These are phyloP conservation scores for Aspergillus proliferans DNA, from an alignment of 2,329 filamentous ascomycete genomes.

Conservation along the genomic window DNA sequence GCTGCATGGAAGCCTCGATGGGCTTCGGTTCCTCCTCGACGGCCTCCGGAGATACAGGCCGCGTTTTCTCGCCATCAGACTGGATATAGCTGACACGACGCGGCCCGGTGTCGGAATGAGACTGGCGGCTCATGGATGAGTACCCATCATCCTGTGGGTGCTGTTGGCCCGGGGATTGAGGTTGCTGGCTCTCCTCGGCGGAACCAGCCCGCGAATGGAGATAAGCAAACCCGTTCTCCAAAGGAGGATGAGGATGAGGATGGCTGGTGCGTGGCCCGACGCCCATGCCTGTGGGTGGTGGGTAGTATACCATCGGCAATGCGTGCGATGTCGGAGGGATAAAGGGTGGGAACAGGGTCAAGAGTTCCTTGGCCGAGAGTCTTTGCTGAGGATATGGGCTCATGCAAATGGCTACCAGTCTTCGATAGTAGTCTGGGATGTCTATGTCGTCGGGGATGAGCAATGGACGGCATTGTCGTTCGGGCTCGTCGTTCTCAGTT, in stretches of 20 bases:
- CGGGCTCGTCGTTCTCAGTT: constrained; percentile 82
- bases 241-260: neutral
- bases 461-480: constrained; percentile 67
- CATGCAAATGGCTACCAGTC: constrained; percentile 70
- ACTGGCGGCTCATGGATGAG: too few relatives aligned
- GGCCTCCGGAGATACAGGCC: too few relatives aligned
- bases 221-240: neutral
- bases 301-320: constrained; percentile 7
- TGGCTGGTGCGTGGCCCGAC: constrained; percentile 13
- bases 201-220: neutral
- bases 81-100: too few relatives aligned
- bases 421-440: constrained; percentile 72
- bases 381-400: constrained; percentile 66
- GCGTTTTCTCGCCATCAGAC: too few relatives aligned
- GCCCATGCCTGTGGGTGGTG: constrained; percentile 11
- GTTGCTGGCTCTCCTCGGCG: too few relatives aligned
- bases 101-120: too few relatives aligned
- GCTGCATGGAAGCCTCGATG: too few relatives aligned
- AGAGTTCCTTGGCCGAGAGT: constrained; percentile 64
- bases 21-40: too few relatives aligned
- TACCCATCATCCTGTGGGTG: too few relatives aligned
- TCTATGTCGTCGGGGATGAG: constrained; percentile 46
- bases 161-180: too few relatives aligned
- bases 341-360: constrained; percentile 58
- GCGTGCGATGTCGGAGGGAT: constrained; percentile 13